Base-by-base conservation (phyloP, 2,329 filamentous ascomycete genomes). In the Colletotrichum godetiae region DNA sequence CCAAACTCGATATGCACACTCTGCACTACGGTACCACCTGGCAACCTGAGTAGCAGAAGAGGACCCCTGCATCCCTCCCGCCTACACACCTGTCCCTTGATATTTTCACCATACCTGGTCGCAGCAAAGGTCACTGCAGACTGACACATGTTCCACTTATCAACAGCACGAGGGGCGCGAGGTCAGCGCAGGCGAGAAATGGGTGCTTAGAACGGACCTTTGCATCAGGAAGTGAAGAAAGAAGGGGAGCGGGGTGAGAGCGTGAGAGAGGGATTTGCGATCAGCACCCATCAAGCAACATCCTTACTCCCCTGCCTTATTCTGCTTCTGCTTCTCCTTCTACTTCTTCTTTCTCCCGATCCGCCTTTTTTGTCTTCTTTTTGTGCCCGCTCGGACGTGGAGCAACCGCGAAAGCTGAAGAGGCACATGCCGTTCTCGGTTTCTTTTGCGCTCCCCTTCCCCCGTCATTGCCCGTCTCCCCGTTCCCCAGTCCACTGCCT, bases 141-240 rank as follows among this genome's bases (percentile, higher is more conserved):
- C 70, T 73, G 70, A 73, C 67, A 70, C 66, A 65, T 70, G 60
- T 60, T 69, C 46, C 59, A 65, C 46, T 73, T 60, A 70, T 70
- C 70, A 70, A 73, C 60, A 91, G 89, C 95, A 98, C 82, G 95
- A 98, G 82, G 95, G 95, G 0, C 88, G 90, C 70, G 92, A 97
- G 80, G 95, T 98, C 0, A 88, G 85, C 1, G 87, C 89, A 55
- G 95, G 95, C 11, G 94, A 97, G 84, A 98, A 98, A 83, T 98
- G 95, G 95, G 92, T 98, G 73, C 89, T 98, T 73, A 87, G 95
- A 76, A 97, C 93, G 75, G 95, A 98, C 85, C 82, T 98, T 55
- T 94, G 92, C 78, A 88, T 95, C 15, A 87, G 82, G 75, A 85
- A 88, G 74, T 91, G 76, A 81, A 49, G 42, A 58, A 29, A 49